Conservation (phyloP, 2,329 filamentous ascomycete genomes). For the Amphichorda felina region DNA sequence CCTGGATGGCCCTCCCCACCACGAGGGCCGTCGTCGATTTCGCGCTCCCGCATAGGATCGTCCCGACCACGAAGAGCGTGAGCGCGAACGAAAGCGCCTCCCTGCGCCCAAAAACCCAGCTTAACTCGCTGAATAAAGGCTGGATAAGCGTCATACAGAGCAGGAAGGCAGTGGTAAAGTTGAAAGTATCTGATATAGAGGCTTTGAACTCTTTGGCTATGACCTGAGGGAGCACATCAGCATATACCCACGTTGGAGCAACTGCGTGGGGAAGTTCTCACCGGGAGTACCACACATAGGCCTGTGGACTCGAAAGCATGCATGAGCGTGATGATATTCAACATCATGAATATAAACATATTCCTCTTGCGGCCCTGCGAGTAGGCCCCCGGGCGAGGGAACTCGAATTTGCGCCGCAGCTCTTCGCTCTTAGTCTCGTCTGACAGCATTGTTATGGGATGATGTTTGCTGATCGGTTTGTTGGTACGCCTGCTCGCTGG, state of each 20-base stretch:
- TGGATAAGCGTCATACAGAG: slow-evolving; percentile 52
- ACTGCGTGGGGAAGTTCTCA: slow-evolving; percentile 3
- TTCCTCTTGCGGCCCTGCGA: slow-evolving; percentile 3
- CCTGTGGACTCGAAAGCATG: slow-evolving; percentile 15
- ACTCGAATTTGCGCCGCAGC: no score
- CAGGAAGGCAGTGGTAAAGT: slow-evolving; percentile 51
- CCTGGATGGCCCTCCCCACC: slow-evolving; percentile 20
- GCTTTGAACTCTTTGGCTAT: slow-evolving; percentile 13
- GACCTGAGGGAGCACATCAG: slow-evolving; percentile 2
- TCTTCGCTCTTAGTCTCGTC: no score
- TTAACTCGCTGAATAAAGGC: slow-evolving; percentile 28
- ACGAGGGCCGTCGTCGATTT: slow-evolving; percentile 16
- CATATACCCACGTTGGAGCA: background rate
- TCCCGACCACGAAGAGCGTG: slow-evolving; percentile 26
- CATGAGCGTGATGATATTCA: slow-evolving; percentile 10
- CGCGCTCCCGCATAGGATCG: slow-evolving; percentile 21
- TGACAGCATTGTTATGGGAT: no score
- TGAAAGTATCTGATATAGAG: slow-evolving; percentile 11
- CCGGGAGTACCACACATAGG: slow-evolving; percentile 15
- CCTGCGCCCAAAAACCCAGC: slow-evolving; percentile 22
- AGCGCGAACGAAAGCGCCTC: slow-evolving; percentile 9
- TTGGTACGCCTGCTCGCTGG: no score
- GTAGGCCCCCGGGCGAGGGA: background rate
- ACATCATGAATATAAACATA: slow-evolving; percentile 8
- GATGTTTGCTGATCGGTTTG: no score